Evolutionary conservation across 2,329 filamentous ascomycete genomes (phyloP).

Genomic region (Ciborinia camelliae): DNA sequence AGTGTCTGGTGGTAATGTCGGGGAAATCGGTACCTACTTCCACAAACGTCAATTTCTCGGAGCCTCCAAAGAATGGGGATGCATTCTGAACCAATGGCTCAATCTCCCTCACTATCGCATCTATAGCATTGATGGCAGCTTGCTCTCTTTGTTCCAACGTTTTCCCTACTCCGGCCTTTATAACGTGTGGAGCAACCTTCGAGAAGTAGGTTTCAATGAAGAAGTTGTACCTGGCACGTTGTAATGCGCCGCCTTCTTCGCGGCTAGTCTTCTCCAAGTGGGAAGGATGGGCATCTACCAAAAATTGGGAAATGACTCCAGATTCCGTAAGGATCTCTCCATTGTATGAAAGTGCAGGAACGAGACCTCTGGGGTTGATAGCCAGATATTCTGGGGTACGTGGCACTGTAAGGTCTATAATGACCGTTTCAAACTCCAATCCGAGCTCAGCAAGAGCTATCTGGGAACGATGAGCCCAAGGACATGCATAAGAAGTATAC

Average conservation of each 20-base stretch:
- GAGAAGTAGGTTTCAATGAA: slow-evolving; percentile 68
- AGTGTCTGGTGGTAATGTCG: slow-evolving; percentile 18
- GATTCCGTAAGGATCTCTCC: slow-evolving; percentile 70
- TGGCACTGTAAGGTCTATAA: slow-evolving; percentile 67
- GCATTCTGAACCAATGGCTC: slow-evolving; percentile 63
- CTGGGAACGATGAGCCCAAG: slow-evolving; percentile 78
- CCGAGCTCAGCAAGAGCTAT: slow-evolving; percentile 66
- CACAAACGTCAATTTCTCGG: slow-evolving; percentile 63
- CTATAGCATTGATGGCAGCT: slow-evolving; percentile 51
- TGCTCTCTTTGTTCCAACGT: slow-evolving; percentile 46
- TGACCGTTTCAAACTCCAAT: slow-evolving; percentile 65
- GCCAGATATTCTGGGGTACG: slow-evolving; percentile 71
- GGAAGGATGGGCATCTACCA: slow-evolving; percentile 66
- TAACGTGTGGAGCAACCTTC: slow-evolving; percentile 54
- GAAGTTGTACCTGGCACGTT: slow-evolving; percentile 64
- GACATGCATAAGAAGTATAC: slow-evolving; percentile 41
- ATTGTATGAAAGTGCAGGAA: slow-evolving; percentile 66
- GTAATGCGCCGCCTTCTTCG: slow-evolving; percentile 53
- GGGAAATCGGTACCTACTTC: slow-evolving; percentile 52
- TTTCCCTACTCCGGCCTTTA: slow-evolving; percentile 37
- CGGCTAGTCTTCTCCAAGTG: slow-evolving; percentile 58
- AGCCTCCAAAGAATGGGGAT: slow-evolving; percentile 62
- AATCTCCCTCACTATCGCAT: slow-evolving; percentile 62
- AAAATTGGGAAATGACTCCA: slow-evolving; percentile 67
- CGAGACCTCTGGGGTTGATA: slow-evolving; percentile 75